phyloP scores from a whole-genome alignment of 1,139 yeast genomes.

The Protomyces pachydermus region DNA sequence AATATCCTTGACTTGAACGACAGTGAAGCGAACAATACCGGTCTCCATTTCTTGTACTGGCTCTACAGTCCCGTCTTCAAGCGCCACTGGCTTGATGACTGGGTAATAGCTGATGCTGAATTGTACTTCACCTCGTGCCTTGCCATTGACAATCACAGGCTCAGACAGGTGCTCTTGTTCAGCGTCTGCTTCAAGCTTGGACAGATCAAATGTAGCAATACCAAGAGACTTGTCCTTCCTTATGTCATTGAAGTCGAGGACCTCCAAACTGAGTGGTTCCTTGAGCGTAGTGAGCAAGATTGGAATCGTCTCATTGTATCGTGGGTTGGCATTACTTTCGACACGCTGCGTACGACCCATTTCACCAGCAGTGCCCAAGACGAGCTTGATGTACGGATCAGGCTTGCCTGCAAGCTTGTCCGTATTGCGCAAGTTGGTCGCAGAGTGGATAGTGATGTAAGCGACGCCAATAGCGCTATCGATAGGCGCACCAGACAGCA shows the following conservation, averaged over 20 bases:
- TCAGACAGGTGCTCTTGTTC: conserved; percentile 51
- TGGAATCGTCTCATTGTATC: conserved; percentile 74
- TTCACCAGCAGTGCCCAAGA: conserved; percentile 40
- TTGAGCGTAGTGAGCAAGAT: conserved; percentile 68
- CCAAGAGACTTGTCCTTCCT: conserved; percentile 82
- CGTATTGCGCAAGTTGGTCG: conserved; percentile 63
- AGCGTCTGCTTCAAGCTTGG: conserved; percentile 49
- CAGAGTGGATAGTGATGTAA: conserved; percentile 61
- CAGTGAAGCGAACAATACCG: conserved; percentile 71
- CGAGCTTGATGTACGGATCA: conserved; percentile 79
- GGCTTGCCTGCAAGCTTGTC: conserved; percentile 68
- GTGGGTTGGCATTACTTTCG: conserved; percentile 62
- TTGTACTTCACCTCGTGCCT: conserved; percentile 66
- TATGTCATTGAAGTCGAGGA: conserved; percentile 68
- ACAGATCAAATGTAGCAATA: conserved; percentile 68
- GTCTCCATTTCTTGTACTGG: conserved; percentile 92
- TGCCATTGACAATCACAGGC: conserved; percentile 66
- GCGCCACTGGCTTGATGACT: conserved; percentile 64
- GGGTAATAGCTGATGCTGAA: conserved; percentile 75
- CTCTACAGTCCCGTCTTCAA: conserved; percentile 77
- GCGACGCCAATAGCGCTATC: conserved; percentile 84
- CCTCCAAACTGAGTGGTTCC: conserved; percentile 68
- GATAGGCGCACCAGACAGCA: conserved; percentile 75
- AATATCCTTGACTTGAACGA: conserved; percentile 68
- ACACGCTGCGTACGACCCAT: conserved; percentile 65